Evolutionary conservation across 139 green algal species (phyloP).

Genomic region (Monoraphidium neglectum): DNA sequence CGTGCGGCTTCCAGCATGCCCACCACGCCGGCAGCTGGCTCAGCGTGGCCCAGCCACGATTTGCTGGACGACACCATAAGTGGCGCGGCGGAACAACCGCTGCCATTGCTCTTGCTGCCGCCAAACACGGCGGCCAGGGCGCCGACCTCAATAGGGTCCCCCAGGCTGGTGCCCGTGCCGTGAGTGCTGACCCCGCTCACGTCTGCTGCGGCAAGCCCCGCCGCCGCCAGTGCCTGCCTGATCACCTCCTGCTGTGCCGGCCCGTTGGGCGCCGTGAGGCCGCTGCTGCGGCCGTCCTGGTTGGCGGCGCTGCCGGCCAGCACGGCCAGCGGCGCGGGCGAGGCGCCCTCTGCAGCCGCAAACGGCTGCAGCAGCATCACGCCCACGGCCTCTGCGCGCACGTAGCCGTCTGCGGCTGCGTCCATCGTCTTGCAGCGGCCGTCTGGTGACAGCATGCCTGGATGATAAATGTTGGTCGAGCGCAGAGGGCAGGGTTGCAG

Average conservation of each 20-base stretch:
- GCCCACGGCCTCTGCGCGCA: conserved; percentile 42
- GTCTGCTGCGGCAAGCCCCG: conserved; percentile 8
- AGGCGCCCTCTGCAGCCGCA: background rate
- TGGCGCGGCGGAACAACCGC: conserved; percentile 43
- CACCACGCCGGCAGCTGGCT: conserved; percentile 77
- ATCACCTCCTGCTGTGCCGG: conserved; percentile 83
- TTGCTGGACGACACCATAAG: conserved; percentile 9
- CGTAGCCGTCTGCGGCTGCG: conserved; percentile 79
- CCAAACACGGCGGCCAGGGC: conserved; percentile 54
- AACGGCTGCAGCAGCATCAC: conserved; percentile 12
- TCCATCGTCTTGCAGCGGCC: conserved; percentile 71
- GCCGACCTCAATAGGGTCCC: conserved; percentile 90
- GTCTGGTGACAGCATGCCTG: conserved; percentile 37
- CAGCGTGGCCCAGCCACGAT: conserved; percentile 68
- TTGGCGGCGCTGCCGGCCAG: conserved; percentile 56
- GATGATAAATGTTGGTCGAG: background rate
- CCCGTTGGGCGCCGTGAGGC: conserved; percentile 88
- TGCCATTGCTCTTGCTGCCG: background rate
- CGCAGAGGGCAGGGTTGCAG: background rate
- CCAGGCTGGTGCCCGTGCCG: conserved; percentile 75
- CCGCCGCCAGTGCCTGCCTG: conserved; percentile 47
- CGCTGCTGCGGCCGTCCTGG: conserved; percentile 87
- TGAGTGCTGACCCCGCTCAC: conserved; percentile 43
- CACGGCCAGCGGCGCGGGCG: conserved; percentile 22
- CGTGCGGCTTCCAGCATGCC: conserved; percentile 61